A percentile compares a stretch with the other conserved stretches of the same genome.
Evolutionary conservation across 306 rosid species (phyloP).

Genomic region (Lotus japonicus): DNA sequence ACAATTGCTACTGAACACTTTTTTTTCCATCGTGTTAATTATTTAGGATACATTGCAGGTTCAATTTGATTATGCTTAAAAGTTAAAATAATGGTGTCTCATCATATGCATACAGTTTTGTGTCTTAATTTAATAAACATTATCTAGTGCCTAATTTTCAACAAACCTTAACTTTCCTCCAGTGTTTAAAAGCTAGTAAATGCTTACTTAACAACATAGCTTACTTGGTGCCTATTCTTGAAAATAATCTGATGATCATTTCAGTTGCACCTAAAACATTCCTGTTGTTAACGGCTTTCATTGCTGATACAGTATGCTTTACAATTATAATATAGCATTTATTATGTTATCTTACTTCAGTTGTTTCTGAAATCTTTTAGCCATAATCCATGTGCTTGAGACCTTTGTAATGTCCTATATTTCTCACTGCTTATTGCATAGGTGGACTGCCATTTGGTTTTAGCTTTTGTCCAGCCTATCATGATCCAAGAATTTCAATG

Average conservation of each 20-base stretch:
- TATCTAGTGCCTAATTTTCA: not conserved
- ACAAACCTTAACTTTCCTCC: not conserved
- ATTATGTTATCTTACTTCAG: not conserved
- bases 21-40: not conserved
- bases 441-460: not conserved
- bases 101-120: not conserved
- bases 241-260: not conserved
- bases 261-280: not conserved
- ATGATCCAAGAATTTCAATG: not conserved
- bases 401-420: not conserved
- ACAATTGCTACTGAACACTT: not conserved
- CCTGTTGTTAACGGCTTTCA: not conserved
- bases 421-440: not conserved
- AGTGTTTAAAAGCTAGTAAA: not conserved
- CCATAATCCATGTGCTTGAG: not conserved
- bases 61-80: conserved; percentile 4
- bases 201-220: not conserved
- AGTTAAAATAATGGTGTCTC: not conserved
- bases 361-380: not conserved
- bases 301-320: not conserved
- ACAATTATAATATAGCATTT: not conserved
- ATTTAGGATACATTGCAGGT: not conserved
- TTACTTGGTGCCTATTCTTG: not conserved
- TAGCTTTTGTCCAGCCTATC: not conserved
- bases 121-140: not conserved